Evolutionary conservation across 345 rosid species (phyloP).

Genomic region (Ceriops decandra): DNA sequence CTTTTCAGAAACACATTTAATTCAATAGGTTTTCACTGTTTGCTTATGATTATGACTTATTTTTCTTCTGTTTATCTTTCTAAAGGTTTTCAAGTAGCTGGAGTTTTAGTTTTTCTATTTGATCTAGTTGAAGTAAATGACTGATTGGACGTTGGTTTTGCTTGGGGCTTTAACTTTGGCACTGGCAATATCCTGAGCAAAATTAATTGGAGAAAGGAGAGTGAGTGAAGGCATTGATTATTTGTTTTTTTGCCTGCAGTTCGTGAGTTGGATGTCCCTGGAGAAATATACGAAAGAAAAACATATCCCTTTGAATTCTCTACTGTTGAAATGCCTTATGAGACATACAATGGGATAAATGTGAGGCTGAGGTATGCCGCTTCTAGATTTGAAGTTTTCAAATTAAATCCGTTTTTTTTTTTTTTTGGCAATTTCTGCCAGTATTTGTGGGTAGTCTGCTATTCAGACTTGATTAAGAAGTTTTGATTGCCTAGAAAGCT

Average conservation of each 20-base stretch:
- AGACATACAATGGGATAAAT: conserved; percentile 88
- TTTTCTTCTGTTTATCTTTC: neutral
- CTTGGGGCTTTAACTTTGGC: neutral
- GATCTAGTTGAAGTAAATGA: neutral
- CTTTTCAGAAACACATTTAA: too few species aligned
- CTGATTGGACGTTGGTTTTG: neutral
- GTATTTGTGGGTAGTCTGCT: neutral
- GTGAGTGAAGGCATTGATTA: conserved; percentile 7
- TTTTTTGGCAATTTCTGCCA: neutral
- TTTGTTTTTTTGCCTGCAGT: conserved; percentile 44
- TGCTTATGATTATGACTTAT: neutral
- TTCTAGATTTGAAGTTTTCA: neutral
- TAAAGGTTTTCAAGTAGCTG: too few species aligned
- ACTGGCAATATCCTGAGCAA: neutral
- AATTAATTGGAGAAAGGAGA: neutral
- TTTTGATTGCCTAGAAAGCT: neutral
- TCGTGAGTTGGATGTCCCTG: conserved; percentile 95
- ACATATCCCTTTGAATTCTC: conserved; percentile 90
- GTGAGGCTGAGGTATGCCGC: conserved; percentile 84
- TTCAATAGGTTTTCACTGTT: neutral
- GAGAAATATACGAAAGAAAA: conserved; percentile 87
- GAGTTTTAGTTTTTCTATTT: neutral
- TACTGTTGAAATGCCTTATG: conserved; percentile 93
- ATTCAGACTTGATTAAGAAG: neutral
- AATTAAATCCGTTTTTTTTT: neutral